phyloP scores from a whole-genome alignment of 163 green algal species.

The Chloromonas sp. region DNA sequence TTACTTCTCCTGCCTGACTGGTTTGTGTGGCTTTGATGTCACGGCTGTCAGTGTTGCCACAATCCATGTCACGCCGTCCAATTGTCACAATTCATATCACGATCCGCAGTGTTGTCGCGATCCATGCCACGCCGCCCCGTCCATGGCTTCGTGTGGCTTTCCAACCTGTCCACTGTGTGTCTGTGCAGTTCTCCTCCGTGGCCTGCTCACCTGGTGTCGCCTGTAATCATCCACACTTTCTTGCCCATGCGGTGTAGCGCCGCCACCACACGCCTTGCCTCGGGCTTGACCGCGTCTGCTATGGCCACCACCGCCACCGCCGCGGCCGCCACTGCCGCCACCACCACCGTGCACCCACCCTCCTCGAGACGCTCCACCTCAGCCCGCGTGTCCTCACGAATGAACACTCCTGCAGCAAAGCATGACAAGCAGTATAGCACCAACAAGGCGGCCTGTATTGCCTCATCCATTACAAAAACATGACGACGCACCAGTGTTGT shows the following conservation, averaged over 20 bases:
- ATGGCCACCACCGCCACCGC: slow-evolving; percentile 46
- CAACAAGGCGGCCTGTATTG: too few relatives aligned
- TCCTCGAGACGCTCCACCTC: slow-evolving; percentile 9
- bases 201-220: slow-evolving; percentile 11
- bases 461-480: too few relatives aligned
- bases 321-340: slow-evolving; percentile 12
- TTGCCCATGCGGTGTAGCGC: slow-evolving; percentile 29
- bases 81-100: not conserved
- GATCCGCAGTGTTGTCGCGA: too few relatives aligned
- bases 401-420: too few relatives aligned
- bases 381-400: slow-evolving; percentile 1
- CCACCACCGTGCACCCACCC: slow-evolving; percentile 19
- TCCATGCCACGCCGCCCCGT: too few relatives aligned
- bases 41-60: too few relatives aligned
- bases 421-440: too few relatives aligned
- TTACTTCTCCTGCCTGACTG: too few relatives aligned
- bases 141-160: too few relatives aligned
- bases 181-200: too few relatives aligned
- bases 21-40: not conserved
- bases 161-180: too few relatives aligned
- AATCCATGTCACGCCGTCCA: not conserved
- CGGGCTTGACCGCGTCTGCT: slow-evolving; percentile 57
- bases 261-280: slow-evolving; percentile 54
- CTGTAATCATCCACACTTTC: slow-evolving; percentile 28
- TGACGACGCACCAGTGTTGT: too few relatives aligned